phyloP scores from a whole-genome alignment of 441 rosid genomes.

The Biscutella laevigata region DNA sequence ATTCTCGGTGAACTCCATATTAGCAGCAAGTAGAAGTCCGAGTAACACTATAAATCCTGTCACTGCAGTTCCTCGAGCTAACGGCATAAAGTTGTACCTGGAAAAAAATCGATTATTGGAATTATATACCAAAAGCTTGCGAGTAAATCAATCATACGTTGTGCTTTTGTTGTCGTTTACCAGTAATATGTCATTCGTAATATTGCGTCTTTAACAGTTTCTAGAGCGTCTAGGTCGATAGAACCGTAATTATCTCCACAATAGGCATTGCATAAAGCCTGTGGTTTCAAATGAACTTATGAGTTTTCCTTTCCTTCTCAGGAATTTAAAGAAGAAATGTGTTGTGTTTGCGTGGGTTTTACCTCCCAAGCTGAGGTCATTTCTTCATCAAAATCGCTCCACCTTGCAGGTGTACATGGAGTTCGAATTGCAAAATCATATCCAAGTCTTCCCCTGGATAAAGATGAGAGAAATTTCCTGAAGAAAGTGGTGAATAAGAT shows the following conservation, averaged over 20 bases:
- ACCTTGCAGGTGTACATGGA: conserved; percentile 91
- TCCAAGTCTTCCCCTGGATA: conserved; percentile 60
- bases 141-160: neutral
- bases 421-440: conserved; percentile 87
- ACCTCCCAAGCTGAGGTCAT: conserved; percentile 95
- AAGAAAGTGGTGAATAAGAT: neutral
- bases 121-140: neutral
- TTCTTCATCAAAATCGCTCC: conserved; percentile 87
- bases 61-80: conserved; percentile 85
- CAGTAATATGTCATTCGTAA: conserved; percentile 94
- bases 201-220: conserved; percentile 66
- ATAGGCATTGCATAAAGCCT: conserved; percentile 79
- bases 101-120: neutral
- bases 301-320: conserved; percentile 1
- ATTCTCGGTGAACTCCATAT: conserved; percentile 71
- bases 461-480: neutral
- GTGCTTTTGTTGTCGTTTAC: conserved; percentile 32
- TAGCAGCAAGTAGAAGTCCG: conserved; percentile 84
- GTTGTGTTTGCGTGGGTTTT: conserved; percentile 27
- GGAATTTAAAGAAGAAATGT: neutral
- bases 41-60: conserved; percentile 78
- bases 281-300: conserved; percentile 22
- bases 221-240: conserved; percentile 50
- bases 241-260: conserved; percentile 76
- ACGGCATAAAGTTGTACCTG: conserved; percentile 99